Evolutionary conservation across 1,139 yeast genomes (phyloP).

Genomic region (Taphrina betulina): DNA sequence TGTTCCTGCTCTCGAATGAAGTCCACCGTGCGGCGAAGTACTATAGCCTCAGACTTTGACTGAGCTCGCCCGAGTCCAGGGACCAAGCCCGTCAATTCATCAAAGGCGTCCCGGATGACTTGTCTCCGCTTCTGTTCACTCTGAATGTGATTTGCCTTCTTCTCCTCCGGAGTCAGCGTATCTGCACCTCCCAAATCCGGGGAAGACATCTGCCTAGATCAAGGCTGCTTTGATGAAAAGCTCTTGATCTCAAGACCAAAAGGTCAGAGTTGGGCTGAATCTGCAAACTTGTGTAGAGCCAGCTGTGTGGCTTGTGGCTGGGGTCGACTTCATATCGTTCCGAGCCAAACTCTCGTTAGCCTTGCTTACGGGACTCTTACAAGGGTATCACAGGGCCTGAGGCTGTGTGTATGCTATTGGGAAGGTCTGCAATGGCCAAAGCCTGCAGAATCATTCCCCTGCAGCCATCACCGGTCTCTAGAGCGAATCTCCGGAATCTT

Average conservation of each 20-base stretch:
- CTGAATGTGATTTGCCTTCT: conserved; percentile 39
- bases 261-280: too few species aligned
- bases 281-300: too few species aligned
- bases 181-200: too few species aligned
- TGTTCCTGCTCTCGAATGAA: conserved; percentile 38
- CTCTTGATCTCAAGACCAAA: too few species aligned
- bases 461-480: neutral
- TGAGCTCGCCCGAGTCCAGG: conserved; percentile 48
- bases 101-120: conserved; percentile 52
- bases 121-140: conserved; percentile 53
- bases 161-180: conserved; percentile 37
- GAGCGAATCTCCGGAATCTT: neutral
- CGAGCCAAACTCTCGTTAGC: too few species aligned
- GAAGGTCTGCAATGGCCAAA: conserved; percentile 1
- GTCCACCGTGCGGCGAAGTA: conserved; percentile 40
- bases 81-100: conserved; percentile 47
- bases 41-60: conserved; percentile 48
- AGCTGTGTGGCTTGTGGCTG: too few species aligned
- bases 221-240: too few species aligned
- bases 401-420: neutral
- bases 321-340: too few species aligned
- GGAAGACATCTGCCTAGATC: too few species aligned
- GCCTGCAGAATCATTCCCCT: neutral
- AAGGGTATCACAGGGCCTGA: too few species aligned
- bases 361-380: too few species aligned